These are phyloP conservation scores for Calonectria naviculata DNA, from an alignment of 2,329 filamentous ascomycete species.

Conservation along the genomic window DNA sequence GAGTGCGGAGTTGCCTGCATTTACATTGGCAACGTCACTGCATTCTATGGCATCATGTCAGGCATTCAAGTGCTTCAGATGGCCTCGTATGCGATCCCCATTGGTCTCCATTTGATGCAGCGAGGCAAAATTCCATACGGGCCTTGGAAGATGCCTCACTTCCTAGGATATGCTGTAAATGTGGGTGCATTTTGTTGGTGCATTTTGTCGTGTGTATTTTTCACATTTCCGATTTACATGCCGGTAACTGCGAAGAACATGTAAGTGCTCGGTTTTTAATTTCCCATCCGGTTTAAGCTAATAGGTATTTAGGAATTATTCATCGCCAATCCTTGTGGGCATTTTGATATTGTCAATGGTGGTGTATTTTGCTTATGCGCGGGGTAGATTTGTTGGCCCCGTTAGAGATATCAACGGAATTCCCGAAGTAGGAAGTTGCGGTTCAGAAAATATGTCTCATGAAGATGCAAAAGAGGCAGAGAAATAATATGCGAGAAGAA, in stretches of 20 bases:
- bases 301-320: slow-evolving; percentile 1
- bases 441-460: not conserved
- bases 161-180: not conserved
- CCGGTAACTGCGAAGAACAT: slow-evolving; percentile 1
- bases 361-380: not conserved
- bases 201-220: not conserved
- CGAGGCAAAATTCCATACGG: slow-evolving; percentile 3
- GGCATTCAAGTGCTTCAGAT: slow-evolving; percentile 9
- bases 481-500: not conserved
- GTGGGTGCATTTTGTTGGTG: not conserved
- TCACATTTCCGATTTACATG: slow-evolving; percentile 4
- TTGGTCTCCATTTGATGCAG: slow-evolving; percentile 1
- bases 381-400: not conserved
- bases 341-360: not conserved
- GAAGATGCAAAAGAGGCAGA: not conserved
- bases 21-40: slow-evolving; percentile 12
- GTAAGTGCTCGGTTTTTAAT: not conserved
- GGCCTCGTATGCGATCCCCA: slow-evolving; percentile 11
- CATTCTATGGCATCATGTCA: slow-evolving; percentile 12
- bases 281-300: not conserved
- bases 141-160: slow-evolving; percentile 7
- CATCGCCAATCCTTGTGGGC: not conserved
- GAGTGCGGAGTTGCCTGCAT: slow-evolving; percentile 1
- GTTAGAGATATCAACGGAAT: not conserved
- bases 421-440: not conserved